Evolutionary conservation across 768 basidiomycete genomes (phyloP).

Genomic region (Hydnomerulius pinastri): DNA sequence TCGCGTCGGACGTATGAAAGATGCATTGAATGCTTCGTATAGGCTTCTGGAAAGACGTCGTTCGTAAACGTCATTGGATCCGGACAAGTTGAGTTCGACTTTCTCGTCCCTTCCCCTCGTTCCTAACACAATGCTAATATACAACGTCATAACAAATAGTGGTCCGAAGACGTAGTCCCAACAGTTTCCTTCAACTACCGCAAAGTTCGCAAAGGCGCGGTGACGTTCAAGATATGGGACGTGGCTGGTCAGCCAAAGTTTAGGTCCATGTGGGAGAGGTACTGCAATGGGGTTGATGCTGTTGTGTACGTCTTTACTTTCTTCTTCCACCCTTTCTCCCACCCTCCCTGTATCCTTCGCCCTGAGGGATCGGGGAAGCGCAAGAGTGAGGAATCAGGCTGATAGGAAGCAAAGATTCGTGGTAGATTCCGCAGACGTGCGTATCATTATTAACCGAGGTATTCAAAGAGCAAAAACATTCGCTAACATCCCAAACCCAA

Average conservation of each 20-base stretch:
- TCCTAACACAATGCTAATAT: background rate
- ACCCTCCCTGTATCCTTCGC: background rate
- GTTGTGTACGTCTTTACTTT: constrained; percentile 63
- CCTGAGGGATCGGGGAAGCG: constrained; percentile 2
- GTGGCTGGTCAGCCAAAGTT: constrained; percentile 95
- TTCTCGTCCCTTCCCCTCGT: background rate
- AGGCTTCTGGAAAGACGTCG: constrained; percentile 96
- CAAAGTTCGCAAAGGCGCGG: constrained; percentile 85
- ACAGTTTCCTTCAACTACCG: constrained; percentile 93
- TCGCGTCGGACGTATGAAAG: background rate
- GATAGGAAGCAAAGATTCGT: constrained; percentile 64
- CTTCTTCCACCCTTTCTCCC: background rate
- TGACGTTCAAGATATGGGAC: constrained; percentile 94
- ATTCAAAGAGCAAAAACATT: too few relatives aligned
- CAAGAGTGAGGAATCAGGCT: too few relatives aligned
- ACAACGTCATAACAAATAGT: constrained; percentile 43
- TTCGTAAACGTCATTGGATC: constrained; percentile 90
- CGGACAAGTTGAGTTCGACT: constrained; percentile 60
- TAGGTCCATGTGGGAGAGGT: constrained; percentile 94
- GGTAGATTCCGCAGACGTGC: constrained; percentile 87
- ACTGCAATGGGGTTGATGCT: constrained; percentile 91
- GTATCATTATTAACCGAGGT: constrained; percentile 37
- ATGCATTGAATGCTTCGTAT: background rate
- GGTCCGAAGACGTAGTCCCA: constrained; percentile 96
- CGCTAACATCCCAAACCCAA: too few relatives aligned